phyloP scores from a whole-genome alignment of 495 filamentous ascomycete species.

The Niebla homalea region DNA sequence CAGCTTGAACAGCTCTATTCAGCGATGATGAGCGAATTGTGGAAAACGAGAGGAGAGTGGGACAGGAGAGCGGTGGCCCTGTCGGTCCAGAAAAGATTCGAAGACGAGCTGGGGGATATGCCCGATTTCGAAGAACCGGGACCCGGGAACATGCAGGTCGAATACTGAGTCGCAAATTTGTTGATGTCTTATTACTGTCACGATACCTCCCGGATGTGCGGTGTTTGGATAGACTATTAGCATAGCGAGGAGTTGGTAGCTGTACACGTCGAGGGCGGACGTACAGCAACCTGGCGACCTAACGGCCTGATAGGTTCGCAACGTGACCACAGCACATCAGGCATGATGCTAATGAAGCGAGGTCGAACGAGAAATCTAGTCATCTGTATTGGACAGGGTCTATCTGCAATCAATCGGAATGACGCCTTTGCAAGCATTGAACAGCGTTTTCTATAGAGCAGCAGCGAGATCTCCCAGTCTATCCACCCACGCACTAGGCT shows the following conservation, averaged over 20 bases:
- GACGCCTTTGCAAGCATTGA: no score
- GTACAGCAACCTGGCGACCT: no score
- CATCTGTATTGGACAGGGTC: no score
- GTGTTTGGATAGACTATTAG: no score
- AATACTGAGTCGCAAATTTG: background rate
- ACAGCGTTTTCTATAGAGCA: conserved; percentile 18
- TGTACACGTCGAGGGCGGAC: no score
- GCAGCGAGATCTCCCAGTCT: conserved; percentile 59
- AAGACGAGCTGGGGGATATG: conserved; percentile 72
- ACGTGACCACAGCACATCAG: no score
- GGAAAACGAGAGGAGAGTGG: conserved; percentile 64
- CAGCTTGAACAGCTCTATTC: conserved; percentile 89
- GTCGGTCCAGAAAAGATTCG: conserved; percentile 53
- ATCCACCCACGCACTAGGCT: conserved; percentile 71
- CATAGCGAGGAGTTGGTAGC: no score
- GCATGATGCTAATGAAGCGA: no score
- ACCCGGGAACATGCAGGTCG: conserved; percentile 16
- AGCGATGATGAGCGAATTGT: conserved; percentile 79
- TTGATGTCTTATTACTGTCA: background rate
- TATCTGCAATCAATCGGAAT: no score
- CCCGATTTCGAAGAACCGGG: conserved; percentile 47
- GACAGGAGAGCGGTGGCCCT: conserved; percentile 60
- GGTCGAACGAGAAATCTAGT: background rate
- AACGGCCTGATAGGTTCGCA: no score
- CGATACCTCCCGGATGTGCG: no score